These are phyloP conservation scores for Amaranthus cruentus DNA, from an alignment of 148 eudicot genomes.

Conservation along the genomic window DNA sequence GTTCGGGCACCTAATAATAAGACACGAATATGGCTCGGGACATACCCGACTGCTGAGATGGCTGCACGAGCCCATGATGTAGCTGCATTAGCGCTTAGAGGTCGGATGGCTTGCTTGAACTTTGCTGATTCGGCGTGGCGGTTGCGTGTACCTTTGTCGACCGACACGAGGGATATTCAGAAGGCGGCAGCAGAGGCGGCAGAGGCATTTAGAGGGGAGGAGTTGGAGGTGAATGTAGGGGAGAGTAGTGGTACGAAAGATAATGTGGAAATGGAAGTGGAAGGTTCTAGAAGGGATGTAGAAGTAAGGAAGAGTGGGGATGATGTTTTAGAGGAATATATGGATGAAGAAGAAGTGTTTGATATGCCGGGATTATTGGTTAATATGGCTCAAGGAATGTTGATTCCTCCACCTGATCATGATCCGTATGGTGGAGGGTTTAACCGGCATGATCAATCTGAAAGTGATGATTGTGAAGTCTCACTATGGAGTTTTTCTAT, in stretches of 20 bases:
- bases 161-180: constrained; percentile 27
- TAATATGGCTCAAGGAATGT: constrained; percentile 39
- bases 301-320: neutral
- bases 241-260: neutral
- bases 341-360: constrained; percentile 33
- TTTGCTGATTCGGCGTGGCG: constrained; percentile 41
- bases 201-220: constrained; percentile 29
- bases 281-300: neutral
- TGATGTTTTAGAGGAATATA: constrained; percentile 3
- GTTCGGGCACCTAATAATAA: constrained; percentile 41
- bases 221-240: neutral
- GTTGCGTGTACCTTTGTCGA: constrained; percentile 26
- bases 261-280: neutral
- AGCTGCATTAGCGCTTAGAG: constrained; percentile 38
- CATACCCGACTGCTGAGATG: constrained; percentile 51
- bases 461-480: constrained; percentile 18
- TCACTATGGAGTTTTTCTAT: constrained; percentile 28
- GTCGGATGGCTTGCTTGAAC: constrained; percentile 29
- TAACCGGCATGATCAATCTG: constrained; percentile 18
- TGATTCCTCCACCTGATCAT: constrained; percentile 35
- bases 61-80: constrained; percentile 45
- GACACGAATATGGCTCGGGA: constrained; percentile 54
- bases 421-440: neutral
- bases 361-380: constrained; percentile 33
- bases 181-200: constrained; percentile 48